Base-by-base conservation (phyloP, 1,284 basidiomycete species). In the Sporisorium graminicola region DNA sequence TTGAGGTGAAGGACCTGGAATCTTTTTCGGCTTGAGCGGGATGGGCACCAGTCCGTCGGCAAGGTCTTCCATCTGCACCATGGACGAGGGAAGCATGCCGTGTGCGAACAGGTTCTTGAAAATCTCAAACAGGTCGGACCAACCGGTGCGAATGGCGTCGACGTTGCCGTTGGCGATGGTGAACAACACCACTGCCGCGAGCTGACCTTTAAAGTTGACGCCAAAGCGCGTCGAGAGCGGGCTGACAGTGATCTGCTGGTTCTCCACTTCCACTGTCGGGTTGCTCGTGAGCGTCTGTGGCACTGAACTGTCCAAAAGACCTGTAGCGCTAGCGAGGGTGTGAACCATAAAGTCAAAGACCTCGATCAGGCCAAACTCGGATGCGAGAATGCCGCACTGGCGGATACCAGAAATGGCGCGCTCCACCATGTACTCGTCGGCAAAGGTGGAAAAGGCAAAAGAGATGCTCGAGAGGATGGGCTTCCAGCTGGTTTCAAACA, bases 41-140 rank as follows among this genome's bases (percentile, higher is more conserved):
- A 83, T 82, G 0, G 63, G 56, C 2, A 67, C 66, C 7, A 42
- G 56, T 7, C 74, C 74, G 22, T 77, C 66, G 29, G 65, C 51
- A 87, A 98, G 98, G 85, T 98, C 96, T 84, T 95, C 94, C 93
- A 98, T 95, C 83, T 94, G 92, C n/a, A 95, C 88, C 91, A 99
- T 93, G 58, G 91, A 89, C 5, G 95, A 24, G 1, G 82, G 80
- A 9, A 99, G 88, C 29, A 99, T 89, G 4, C 94, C 95, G 85
- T 98, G 93, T 47, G 96, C 87, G 87, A 99, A 99, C 26, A 99
- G 88, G 37, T 95, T 98, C 83, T 96, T 93, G 87, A 98, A 95
- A 91, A 99, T 98, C 86, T 98, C 95, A 81, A 99, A 98, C 65
- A 99, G 94, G 84, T 54, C 80, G 14, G 78, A 91, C 97, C 97